Percentiles rank a stretch among this genome's conserved stretches.
Conservation (phyloP, 2,329 filamentous ascomycete genomes). For the Aspergillus sp. region DNA sequence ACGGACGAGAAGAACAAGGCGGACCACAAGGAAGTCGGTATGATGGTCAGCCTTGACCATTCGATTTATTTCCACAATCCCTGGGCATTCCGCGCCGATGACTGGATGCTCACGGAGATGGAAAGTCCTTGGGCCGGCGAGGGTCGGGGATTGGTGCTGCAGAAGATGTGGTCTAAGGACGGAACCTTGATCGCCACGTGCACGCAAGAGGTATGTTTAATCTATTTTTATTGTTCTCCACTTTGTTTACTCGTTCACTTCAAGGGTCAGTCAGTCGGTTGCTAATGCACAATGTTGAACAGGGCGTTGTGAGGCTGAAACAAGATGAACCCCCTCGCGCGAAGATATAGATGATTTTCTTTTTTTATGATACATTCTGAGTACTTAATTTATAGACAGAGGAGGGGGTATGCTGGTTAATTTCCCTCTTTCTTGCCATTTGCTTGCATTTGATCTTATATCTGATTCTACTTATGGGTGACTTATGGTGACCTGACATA, state of each 20-base stretch:
- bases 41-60: constrained; percentile 54
- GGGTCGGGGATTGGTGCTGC: constrained; percentile 48
- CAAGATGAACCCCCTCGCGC: constrained; percentile 39
- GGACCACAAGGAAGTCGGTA: constrained; percentile 42
- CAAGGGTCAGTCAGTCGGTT: neutral
- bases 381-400: neutral
- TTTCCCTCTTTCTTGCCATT: neutral
- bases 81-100: constrained; percentile 48
- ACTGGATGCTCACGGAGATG: constrained; percentile 53
- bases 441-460: neutral
- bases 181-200: constrained; percentile 51
- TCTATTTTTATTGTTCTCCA: neutral
- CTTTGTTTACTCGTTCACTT: neutral
- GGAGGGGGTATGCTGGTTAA: neutral
- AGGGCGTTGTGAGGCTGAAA: constrained; percentile 49
- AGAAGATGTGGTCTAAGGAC: constrained; percentile 51
- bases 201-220: constrained; percentile 47
- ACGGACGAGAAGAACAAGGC: constrained; percentile 21
- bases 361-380: neutral
- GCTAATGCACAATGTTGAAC: constrained; percentile 14
- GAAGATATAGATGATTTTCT: constrained; percentile 27
- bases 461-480: neutral
- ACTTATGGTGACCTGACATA: neutral
- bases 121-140: constrained; percentile 53
- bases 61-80: constrained; percentile 54